A percentile compares a stretch with the other conserved stretches of the same genome.
Evolutionary conservation across 805 yeast species (phyloP).

Genomic region (Kuraishia molischiana): DNA sequence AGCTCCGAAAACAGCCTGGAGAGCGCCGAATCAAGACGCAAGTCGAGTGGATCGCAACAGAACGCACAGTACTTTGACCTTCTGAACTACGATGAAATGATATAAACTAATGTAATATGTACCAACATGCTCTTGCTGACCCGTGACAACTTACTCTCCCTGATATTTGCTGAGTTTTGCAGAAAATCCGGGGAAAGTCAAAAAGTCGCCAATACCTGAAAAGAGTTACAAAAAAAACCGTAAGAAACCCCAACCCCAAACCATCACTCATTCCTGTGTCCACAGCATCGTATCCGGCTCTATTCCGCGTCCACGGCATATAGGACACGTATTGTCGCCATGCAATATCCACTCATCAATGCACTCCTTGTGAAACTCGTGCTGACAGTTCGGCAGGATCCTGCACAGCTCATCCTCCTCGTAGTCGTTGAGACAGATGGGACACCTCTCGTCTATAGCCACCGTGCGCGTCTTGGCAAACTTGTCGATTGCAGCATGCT

Average conservation of each 20-base stretch:
- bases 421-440: constrained; percentile 43
- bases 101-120: too few species aligned
- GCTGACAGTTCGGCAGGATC: constrained; percentile 32
- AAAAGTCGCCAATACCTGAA: too few species aligned
- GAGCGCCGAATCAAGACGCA: background rate
- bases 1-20: background rate
- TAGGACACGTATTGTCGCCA: constrained; percentile 48
- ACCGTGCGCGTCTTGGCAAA: constrained; percentile 2
- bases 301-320: constrained; percentile 40
- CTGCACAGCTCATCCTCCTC: constrained; percentile 36
- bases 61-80: background rate
- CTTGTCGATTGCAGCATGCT: background rate
- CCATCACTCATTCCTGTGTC: background rate
- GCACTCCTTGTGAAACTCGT: constrained; percentile 44
- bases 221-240: too few species aligned
- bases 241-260: too few species aligned
- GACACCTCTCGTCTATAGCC: constrained; percentile 28
- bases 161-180: too few species aligned
- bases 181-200: too few species aligned
- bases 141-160: too few species aligned
- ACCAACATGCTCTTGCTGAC: too few species aligned
- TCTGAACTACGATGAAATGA: background rate
- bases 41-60: background rate
- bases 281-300: background rate
- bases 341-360: constrained; percentile 48